Percentiles rank a stretch among this genome's conserved stretches.
Evolutionary conservation across 345 rosid genomes (phyloP).

Genomic region (Hibiscus syriacus): DNA sequence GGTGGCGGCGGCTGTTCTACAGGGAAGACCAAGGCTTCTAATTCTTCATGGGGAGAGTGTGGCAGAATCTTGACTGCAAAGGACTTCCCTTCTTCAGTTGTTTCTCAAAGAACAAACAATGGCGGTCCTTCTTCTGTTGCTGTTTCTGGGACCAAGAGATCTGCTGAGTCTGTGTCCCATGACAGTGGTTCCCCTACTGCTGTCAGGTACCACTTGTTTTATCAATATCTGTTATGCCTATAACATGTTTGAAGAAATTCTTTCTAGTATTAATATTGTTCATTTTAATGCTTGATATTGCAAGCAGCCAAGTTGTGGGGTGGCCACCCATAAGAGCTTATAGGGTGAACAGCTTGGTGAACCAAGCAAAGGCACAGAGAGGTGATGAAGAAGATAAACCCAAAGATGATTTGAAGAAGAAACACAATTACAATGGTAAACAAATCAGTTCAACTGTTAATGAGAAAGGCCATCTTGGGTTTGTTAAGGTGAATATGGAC

Average conservation of each 20-base stretch:
- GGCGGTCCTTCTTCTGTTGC: conserved; percentile 21
- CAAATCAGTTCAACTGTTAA: conserved; percentile 15
- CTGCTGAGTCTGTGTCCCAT: conserved; percentile 53
- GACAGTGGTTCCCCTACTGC: conserved; percentile 60
- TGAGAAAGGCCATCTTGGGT: conserved; percentile 53
- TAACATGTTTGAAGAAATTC: neutral
- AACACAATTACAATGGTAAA: conserved; percentile 21
- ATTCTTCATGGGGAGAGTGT: conserved; percentile 55
- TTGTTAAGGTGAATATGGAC: conserved; percentile 88
- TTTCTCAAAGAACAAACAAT: conserved; percentile 18
- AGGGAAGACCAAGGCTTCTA: conserved; percentile 29
- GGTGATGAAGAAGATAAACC: conserved; percentile 54
- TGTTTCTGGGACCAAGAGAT: conserved; percentile 57
- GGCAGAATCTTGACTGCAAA: conserved; percentile 73
- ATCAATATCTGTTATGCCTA: too few relatives aligned
- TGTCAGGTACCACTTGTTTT: conserved; percentile 33
- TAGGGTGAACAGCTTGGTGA: conserved; percentile 79
- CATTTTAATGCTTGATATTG: neutral
- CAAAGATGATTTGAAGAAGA: conserved; percentile 45
- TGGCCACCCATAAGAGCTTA: conserved; percentile 86
- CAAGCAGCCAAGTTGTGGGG: conserved; percentile 80
- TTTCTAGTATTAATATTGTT: neutral
- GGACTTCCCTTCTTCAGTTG: conserved; percentile 62
- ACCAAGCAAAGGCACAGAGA: conserved; percentile 48
- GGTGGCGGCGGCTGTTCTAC: conserved; percentile 22